Base-by-base conservation (phyloP, 208 protist genomes). In the Vickermania spadyakhi region DNA sequence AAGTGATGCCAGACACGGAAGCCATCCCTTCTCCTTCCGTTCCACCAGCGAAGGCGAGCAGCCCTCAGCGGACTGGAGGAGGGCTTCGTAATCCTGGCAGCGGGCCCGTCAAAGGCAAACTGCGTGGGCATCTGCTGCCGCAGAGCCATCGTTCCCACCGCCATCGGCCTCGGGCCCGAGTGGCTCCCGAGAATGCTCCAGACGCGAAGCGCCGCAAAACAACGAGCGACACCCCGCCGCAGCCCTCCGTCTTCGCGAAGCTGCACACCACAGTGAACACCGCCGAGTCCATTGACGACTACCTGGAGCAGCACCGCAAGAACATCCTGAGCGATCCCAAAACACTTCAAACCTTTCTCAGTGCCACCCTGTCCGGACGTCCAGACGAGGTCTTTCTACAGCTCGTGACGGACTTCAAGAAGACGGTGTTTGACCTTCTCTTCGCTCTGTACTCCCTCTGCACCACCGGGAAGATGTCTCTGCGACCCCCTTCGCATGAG, bases 371-470 rank as follows among this genome's bases (percentile, higher is more conserved):
- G 11, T 84, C 83, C 63, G 73, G 76, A 21, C 72, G 79, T 3
- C 52, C 65, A 7, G 70, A 77, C 2, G 30, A 4, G 18, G 61
- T 94, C 3, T 91, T 88, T 70, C 51, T 31, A 25, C 55, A 53
- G 26, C 56, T 94, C 26, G 77, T 84, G 30, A 26, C 51, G n/a
- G 14, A 69, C 25, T 61, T 81, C 75, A 89, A 87, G 60, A 28
- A 56, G 1, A 70, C 84, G 41, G 73, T 90, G 0, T 62, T 75
- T 21, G 60, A 74, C 1, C 51, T 79, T 2, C 71, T 94, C 0
- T 81, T 89, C 60, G 67, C 72, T 21, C 68, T 94, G 61, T 79
- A 81, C 60, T 65, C 79, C 22, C 26, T 88, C 26, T 86, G 77
- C 60, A 74, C 77, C 7, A 50, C 75, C 26, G 66, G 67, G n/a